Evolutionary conservation across 257 asterid genomes (phyloP).

Genomic region (Perilla frutescens): DNA sequence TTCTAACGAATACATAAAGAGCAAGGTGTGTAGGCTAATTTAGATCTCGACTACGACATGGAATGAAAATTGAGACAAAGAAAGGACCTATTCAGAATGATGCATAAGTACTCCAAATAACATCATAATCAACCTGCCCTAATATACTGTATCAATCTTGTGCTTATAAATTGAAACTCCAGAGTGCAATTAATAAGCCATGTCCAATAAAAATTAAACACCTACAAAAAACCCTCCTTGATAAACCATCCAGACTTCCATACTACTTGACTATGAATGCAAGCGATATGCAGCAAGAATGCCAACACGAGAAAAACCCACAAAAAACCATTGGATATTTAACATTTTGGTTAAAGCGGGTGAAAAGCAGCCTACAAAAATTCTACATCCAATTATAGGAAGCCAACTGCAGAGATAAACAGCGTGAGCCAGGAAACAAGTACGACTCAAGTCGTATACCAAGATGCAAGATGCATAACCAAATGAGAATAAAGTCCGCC

Average conservation of each 20-base stretch:
- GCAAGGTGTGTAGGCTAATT: background rate
- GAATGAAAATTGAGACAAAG: background rate
- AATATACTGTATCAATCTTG: background rate
- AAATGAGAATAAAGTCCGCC: too few species aligned
- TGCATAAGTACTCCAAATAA: slow-evolving; percentile 18
- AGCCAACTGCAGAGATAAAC: background rate
- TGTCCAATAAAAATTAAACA: background rate
- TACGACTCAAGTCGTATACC: too few species aligned
- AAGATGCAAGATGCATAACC: too few species aligned
- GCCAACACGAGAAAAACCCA: background rate
- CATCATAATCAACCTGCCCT: slow-evolving; percentile 18
- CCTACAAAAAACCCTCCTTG: background rate
- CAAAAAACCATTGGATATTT: background rate
- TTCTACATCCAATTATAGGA: slow-evolving; percentile 16
- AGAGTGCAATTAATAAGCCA: background rate
- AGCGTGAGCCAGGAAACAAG: too few species aligned
- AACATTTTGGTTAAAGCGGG: background rate
- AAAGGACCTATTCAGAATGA: slow-evolving; percentile 22
- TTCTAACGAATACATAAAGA: background rate
- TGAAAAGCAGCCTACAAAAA: background rate
- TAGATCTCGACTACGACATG: background rate
- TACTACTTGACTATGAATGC: too few species aligned
- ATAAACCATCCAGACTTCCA: too few species aligned
- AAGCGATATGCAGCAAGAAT: background rate
- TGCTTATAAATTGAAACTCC: background rate